phyloP scores from a whole-genome alignment of 2,329 filamentous ascomycete species.

The Venturia nashicola region DNA sequence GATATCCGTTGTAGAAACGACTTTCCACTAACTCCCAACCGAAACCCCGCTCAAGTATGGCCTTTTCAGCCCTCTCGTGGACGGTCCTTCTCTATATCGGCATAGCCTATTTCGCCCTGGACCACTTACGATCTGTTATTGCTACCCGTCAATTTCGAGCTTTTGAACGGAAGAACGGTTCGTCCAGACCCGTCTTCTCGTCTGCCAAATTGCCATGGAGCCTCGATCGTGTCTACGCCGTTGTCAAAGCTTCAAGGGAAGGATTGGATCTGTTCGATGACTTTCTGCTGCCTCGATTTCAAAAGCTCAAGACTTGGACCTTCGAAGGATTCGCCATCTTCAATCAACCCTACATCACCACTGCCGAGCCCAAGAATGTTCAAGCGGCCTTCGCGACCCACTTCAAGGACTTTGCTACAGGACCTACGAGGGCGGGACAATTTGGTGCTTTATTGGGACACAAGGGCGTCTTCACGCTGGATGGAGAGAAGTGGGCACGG shows the following conservation, averaged over 20 bases:
- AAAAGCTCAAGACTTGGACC: conserved; percentile 1
- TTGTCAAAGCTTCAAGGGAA: conserved; percentile 10
- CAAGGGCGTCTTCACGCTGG: conserved; percentile 9
- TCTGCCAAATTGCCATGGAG: conserved; percentile 6
- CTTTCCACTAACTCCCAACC: neutral
- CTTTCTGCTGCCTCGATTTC: neutral
- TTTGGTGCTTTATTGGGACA: conserved; percentile 11
- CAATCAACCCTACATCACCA: neutral
- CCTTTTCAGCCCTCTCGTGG: neutral
- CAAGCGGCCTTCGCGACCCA: conserved; percentile 11
- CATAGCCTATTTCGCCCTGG: neutral
- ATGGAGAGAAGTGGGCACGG: conserved; percentile 10
- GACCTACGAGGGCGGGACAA: conserved; percentile 8
- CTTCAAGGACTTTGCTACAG: conserved; percentile 11
- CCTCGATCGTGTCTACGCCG: conserved; percentile 5
- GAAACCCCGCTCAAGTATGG: neutral
- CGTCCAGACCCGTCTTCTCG: conserved; percentile 25
- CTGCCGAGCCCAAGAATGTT: conserved; percentile 10
- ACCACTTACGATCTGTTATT: neutral
- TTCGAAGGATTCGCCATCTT: conserved; percentile 8
- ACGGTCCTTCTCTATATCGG: neutral
- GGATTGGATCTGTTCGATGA: conserved; percentile 12
- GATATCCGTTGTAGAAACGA: neutral
- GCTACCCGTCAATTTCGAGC: neutral
- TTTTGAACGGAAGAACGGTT: conserved; percentile 27